These are phyloP conservation scores for Posidonia australis DNA, from an alignment of 106 monocot species.

Conservation along the genomic window DNA sequence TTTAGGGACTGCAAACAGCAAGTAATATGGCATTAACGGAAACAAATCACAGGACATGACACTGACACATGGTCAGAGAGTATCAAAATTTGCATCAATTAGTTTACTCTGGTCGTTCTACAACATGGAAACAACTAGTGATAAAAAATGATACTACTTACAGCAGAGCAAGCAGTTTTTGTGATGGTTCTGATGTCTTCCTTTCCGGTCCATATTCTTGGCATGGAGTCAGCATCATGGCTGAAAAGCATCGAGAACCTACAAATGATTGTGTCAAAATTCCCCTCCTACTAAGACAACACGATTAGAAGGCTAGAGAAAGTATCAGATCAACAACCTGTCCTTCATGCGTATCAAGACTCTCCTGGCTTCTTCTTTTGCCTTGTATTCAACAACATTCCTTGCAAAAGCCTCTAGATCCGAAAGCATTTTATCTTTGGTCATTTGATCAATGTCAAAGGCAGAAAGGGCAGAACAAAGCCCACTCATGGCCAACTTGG, in stretches of 20 bases:
- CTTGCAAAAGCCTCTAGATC: slow-evolving; percentile 54
- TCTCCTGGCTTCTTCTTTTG: slow-evolving; percentile 76
- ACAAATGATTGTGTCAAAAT: slow-evolving; percentile 4
- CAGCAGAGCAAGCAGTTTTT: slow-evolving; percentile 75
- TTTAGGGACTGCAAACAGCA: slow-evolving; percentile 67
- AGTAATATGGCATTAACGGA: not conserved
- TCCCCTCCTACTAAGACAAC: not conserved
- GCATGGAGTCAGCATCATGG: slow-evolving; percentile 83
- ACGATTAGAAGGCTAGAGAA: not conserved
- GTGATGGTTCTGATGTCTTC: slow-evolving; percentile 92
- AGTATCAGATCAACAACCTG: slow-evolving; percentile 29
- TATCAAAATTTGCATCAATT: too few relatives aligned
- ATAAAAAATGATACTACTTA: slow-evolving; percentile 18
- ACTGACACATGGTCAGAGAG: too few relatives aligned
- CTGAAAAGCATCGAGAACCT: slow-evolving; percentile 87
- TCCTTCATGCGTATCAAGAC: slow-evolving; percentile 93
- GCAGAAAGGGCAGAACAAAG: slow-evolving; percentile 45
- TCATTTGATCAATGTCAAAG: slow-evolving; percentile 65
- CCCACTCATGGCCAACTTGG: slow-evolving; percentile 40
- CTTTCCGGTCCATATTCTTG: slow-evolving; percentile 87
- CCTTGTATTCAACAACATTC: slow-evolving; percentile 80
- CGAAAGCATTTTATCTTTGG: slow-evolving; percentile 50
- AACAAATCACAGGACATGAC: too few relatives aligned
- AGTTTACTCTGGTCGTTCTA: too few relatives aligned
- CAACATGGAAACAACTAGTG: not conserved